Evolutionary conservation across 1,139 yeast genomes (phyloP).

Genomic region (Sugiyamaella novakii): DNA sequence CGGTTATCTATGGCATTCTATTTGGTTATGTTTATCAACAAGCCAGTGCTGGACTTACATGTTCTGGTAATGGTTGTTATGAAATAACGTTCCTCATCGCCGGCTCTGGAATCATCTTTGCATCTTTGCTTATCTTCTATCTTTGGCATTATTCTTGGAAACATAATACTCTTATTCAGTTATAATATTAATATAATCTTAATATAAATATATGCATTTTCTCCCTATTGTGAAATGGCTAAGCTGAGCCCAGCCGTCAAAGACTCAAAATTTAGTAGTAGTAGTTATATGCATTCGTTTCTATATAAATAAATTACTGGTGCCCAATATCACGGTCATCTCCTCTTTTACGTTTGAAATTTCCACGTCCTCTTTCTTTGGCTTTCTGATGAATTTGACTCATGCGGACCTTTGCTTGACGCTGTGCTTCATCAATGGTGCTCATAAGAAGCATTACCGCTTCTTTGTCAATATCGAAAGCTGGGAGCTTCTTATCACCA

Average conservation of each 20-base stretch:
- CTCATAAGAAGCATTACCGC: constrained; percentile 78
- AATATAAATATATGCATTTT: too few species aligned
- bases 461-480: constrained; percentile 78
- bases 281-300: too few species aligned
- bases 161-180: constrained; percentile 21
- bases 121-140: constrained; percentile 26
- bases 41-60: constrained; percentile 23
- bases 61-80: constrained; percentile 35
- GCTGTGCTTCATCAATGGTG: constrained; percentile 88
- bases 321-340: constrained; percentile 39
- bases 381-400: constrained; percentile 38
- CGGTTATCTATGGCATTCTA: constrained; percentile 66
- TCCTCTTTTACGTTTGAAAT: constrained; percentile 31
- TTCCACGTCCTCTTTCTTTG: constrained; percentile 37
- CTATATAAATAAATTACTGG: constrained; percentile 26
- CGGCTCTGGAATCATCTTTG: constrained; percentile 30
- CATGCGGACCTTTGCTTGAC: constrained; percentile 67
- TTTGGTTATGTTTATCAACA: constrained; percentile 70
- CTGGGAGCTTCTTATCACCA: constrained; percentile 77
- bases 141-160: constrained; percentile 32
- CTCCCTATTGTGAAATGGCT: not conserved
- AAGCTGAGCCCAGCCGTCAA: not conserved
- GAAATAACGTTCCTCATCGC: constrained; percentile 32
- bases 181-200: constrained; percentile 13
- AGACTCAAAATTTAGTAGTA: too few species aligned